phyloP scores from a whole-genome alignment of 345 rosid genomes.

The Mercurialis annua region DNA sequence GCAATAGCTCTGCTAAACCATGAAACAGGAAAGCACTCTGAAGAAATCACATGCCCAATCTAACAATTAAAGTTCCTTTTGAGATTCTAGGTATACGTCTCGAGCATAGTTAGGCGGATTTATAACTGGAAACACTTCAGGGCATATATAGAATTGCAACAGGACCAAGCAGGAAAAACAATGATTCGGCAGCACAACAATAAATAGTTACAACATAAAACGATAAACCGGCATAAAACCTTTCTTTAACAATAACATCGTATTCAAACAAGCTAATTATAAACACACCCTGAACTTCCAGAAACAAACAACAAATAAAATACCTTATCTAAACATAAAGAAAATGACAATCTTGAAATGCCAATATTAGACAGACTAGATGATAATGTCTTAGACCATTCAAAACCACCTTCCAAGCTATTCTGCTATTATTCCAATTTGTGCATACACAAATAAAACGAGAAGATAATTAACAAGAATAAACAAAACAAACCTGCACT shows the following conservation, averaged over 20 bases:
- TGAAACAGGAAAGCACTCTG: too few species aligned
- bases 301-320: background rate
- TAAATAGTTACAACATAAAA: background rate
- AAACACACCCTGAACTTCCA: background rate
- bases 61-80: too few species aligned
- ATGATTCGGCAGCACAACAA: background rate
- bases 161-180: background rate
- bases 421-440: background rate
- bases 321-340: background rate
- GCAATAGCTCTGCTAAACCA: too few species aligned
- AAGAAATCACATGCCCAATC: too few species aligned
- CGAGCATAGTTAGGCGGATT: background rate
- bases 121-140: background rate
- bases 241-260: background rate
- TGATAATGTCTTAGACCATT: background rate
- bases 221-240: background rate
- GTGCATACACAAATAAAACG: background rate
- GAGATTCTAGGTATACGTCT: background rate
- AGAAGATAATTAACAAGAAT: conserved; percentile 16
- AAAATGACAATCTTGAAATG: background rate
- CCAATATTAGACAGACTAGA: background rate
- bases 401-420: background rate
- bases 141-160: background rate
- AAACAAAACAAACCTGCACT: conserved; percentile 69
- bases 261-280: background rate